Percentiles rank a stretch among this genome's conserved stretches.
phyloP scores from a whole-genome alignment of 768 basidiomycete genomes.

The Coprinopsis marcescibilis region DNA sequence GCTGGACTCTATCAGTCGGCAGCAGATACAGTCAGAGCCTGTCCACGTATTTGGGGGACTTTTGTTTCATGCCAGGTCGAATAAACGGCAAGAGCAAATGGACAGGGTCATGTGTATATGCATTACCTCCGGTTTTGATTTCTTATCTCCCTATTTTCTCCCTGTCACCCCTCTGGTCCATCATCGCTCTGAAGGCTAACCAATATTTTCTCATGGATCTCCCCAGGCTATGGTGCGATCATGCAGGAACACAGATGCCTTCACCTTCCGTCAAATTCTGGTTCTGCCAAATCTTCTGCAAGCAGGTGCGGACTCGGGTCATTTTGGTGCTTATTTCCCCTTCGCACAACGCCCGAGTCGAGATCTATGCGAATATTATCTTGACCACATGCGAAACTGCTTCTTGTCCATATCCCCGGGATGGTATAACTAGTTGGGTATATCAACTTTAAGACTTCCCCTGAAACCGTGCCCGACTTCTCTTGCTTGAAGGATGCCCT shows the following conservation, averaged over 20 bases:
- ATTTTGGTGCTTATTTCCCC: slow-evolving; percentile 4
- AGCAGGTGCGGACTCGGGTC: not conserved
- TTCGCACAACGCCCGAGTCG: not conserved
- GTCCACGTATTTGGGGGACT: too few species aligned
- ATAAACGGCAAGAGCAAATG: too few species aligned
- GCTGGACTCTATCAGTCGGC: too few species aligned
- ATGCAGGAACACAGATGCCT: not conserved
- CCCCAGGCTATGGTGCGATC: not conserved
- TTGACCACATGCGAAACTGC: not conserved
- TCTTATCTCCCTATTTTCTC: slow-evolving; percentile 11
- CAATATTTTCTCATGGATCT: too few species aligned
- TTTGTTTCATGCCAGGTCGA: too few species aligned
- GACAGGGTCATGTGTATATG: slow-evolving; percentile 1
- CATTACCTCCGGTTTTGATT: not conserved
- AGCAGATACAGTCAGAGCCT: too few species aligned
- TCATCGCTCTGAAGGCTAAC: too few species aligned
- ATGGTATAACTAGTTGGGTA: not conserved
- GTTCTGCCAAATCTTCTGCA: not conserved
- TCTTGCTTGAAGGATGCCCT: slow-evolving; percentile 6
- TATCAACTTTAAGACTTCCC: not conserved
- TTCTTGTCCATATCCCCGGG: not conserved
- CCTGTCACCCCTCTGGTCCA: not conserved
- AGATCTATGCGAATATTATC: not conserved
- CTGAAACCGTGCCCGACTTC: not conserved
- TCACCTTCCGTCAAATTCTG: not conserved